phyloP scores from a whole-genome alignment of 1,139 yeast species.

The Scheffersomyces lignicola region DNA sequence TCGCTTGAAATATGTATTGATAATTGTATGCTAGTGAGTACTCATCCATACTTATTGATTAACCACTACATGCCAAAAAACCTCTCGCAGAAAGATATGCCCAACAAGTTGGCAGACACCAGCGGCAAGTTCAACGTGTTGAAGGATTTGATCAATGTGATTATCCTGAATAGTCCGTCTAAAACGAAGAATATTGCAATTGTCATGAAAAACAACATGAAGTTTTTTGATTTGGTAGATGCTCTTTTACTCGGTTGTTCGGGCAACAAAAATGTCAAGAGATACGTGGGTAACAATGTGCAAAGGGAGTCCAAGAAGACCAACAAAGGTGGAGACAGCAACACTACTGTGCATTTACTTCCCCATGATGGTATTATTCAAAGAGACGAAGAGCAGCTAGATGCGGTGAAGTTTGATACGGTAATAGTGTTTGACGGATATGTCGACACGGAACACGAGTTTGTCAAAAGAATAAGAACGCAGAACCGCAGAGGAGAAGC shows the following conservation, averaged over 20 bases:
- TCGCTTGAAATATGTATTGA: conserved; percentile 70
- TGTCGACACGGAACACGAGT: conserved; percentile 43
- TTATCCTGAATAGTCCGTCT: conserved; percentile 35
- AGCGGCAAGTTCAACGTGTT: conserved; percentile 83
- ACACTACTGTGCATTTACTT: conserved; percentile 35
- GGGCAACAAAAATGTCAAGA: conserved; percentile 52
- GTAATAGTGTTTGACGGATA: conserved; percentile 73
- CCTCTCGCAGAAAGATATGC: conserved; percentile 73
- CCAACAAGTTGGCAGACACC: conserved; percentile 70
- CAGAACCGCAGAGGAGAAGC: conserved; percentile 39
- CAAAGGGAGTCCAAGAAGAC: conserved; percentile 38
- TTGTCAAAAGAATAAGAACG: conserved; percentile 27
- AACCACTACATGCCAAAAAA: conserved; percentile 87
- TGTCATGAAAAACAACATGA: conserved; percentile 37
- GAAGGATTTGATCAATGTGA: conserved; percentile 54
- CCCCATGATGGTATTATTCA: conserved; percentile 45
- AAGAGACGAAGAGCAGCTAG: conserved; percentile 23
- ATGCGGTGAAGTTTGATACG: conserved; percentile 50
- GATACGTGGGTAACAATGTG: conserved; percentile 62
- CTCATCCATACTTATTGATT: conserved; percentile 86
- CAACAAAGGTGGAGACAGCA: conserved; percentile 14
- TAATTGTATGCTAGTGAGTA: conserved; percentile 76
- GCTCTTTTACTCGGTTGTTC: conserved; percentile 71
- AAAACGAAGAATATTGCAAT: conserved; percentile 40
- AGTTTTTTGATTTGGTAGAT: conserved; percentile 72